These are phyloP conservation scores for Trichoderma parareesei DNA, from an alignment of 495 filamentous ascomycete species.

Conservation along the genomic window DNA sequence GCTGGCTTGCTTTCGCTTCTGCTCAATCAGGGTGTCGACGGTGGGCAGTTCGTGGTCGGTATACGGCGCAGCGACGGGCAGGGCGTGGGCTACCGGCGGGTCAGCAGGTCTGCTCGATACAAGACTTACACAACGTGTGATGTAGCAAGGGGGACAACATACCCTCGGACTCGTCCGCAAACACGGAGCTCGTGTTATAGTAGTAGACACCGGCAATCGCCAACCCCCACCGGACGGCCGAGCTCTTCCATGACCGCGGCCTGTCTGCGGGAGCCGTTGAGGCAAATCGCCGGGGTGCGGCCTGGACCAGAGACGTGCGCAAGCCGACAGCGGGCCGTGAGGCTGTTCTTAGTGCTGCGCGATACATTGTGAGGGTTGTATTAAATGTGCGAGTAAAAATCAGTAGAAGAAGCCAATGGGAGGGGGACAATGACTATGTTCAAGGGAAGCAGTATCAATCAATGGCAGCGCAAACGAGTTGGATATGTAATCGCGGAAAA, in stretches of 20 bases:
- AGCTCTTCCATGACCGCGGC: constrained; percentile 77
- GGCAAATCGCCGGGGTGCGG: constrained; percentile 51
- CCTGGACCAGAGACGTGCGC: not conserved
- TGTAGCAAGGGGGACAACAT: constrained; percentile 22
- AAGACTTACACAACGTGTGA: not conserved
- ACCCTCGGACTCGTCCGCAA: constrained; percentile 78
- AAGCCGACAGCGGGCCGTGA: constrained; percentile 7
- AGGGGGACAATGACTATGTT: constrained; percentile 11
- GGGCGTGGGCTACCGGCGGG: constrained; percentile 20
- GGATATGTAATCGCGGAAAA: constrained; percentile 9
- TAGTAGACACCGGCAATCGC: constrained; percentile 79
- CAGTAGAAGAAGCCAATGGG: constrained; percentile 10
- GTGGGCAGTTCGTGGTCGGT: constrained; percentile 40
- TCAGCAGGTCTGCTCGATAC: not conserved
- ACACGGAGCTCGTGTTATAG: constrained; percentile 82
- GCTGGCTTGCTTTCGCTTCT: constrained; percentile 39
- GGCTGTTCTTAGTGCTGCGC: constrained; percentile 35
- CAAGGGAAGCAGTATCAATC: constrained; percentile 11
- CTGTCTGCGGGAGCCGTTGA: constrained; percentile 58
- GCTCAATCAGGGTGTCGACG: constrained; percentile 41
- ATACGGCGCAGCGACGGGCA: constrained; percentile 31
- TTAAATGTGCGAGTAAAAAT: constrained; percentile 8
- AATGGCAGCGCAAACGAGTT: not conserved
- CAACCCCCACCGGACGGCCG: constrained; percentile 61
- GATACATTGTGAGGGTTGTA: constrained; percentile 45